These are phyloP conservation scores for Pouteria glomerata DNA, from an alignment of 148 eudicot species.

Conservation along the genomic window DNA sequence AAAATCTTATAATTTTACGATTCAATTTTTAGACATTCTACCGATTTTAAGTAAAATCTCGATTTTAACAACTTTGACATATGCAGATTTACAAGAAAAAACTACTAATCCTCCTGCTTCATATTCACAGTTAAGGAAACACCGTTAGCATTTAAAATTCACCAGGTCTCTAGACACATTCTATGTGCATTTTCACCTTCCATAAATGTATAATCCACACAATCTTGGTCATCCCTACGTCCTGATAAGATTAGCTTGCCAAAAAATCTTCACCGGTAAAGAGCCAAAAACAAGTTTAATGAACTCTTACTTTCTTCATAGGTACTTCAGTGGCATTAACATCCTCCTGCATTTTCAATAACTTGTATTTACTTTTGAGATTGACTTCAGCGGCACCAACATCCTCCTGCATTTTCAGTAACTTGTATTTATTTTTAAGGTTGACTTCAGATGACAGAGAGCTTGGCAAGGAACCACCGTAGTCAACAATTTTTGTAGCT, in stretches of 20 bases:
- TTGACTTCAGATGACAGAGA: neutral
- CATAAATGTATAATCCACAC: neutral
- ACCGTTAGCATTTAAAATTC: neutral
- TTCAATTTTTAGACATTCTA: no score
- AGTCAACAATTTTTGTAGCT: constrained; percentile 32
- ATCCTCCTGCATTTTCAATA: constrained; percentile 7
- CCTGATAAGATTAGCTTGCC: neutral
- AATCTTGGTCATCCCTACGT: neutral
- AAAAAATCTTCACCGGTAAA: neutral
- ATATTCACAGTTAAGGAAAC: neutral
- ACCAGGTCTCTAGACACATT: neutral
- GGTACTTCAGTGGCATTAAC: constrained; percentile 7
- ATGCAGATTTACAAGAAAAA: neutral
- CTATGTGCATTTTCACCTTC: neutral
- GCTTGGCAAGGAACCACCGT: constrained; percentile 9
- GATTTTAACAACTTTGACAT: no score
- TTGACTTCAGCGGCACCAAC: neutral
- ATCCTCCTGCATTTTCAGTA: constrained; percentile 7
- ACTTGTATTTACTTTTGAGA: constrained; percentile 1
- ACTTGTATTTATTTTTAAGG: neutral
- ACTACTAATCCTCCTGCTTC: neutral
- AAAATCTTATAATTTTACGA: no score
- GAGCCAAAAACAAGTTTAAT: neutral
- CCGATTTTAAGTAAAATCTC: no score
- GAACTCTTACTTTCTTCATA: constrained; percentile 15